Base-by-base conservation (phyloP, 441 rosid genomes). In the Syzygium syzygioides region DNA sequence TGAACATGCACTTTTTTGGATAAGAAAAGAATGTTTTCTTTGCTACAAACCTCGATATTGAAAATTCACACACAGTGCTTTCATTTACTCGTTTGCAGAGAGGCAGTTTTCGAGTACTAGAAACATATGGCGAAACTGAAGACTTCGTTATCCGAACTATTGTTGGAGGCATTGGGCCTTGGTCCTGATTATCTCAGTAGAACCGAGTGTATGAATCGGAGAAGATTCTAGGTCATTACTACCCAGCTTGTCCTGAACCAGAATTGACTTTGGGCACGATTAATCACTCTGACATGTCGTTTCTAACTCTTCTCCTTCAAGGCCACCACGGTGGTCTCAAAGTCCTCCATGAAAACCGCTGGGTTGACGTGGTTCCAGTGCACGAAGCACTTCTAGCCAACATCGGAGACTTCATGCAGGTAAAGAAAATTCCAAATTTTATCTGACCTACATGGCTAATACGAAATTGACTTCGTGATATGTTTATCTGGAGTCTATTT, bases 341-440 rank as follows among this genome's bases (percentile, higher is more conserved):
- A 80, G 50, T 89, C 34, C 88, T 86, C 50, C 90, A 86, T 41
- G 86, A 86, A 26, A 79, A 37, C 53, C 90, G 79, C 79, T 89
- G 90, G 90, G 19, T 89, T 19, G 88, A 89, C 41, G 88, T 86
- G 57, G 37, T 71, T 17, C 87, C 85, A 14, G 20, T 86, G 62
- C 55, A 86, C 26, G 90, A 85, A 50, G 90, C 86, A 28, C 66
- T 95, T 26, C 92, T 92, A 6, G 90, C 92, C 34, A 94, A 95
- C 92, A 89, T 94, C 10, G 96, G 96, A 2, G 95, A 95, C 88
- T 90, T 94, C 93, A 88, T 94, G 91, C 97, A 93, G 95, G 95
- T 94, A 80, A 85, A 87, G 50, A 66, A 66, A 1, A 23, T 66
- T 32, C 25, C 79, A 66, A 66, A 12, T 66, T 32, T 32, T 32